phyloP scores from a whole-genome alignment of 805 yeast genomes.

The Saccharomycopsis sp. region DNA sequence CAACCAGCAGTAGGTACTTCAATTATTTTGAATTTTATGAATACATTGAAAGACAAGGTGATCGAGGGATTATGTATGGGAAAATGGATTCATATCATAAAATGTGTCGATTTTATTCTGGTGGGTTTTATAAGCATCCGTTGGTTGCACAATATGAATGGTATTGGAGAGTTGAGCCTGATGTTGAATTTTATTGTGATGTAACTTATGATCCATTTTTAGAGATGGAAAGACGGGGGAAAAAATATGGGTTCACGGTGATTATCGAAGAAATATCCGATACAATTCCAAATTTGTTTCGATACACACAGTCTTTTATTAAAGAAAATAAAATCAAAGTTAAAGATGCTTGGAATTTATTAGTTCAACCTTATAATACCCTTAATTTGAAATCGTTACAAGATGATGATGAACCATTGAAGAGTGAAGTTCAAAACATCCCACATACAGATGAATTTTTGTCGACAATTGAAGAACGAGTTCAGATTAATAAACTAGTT shows the following conservation, averaged over 20 bases:
- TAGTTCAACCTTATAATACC: constrained; percentile 38
- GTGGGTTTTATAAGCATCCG: constrained; percentile 74
- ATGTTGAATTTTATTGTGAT: constrained; percentile 85
- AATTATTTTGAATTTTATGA: constrained; percentile 37
- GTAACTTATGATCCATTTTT: constrained; percentile 84
- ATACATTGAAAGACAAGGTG: constrained; percentile 68
- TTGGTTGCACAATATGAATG: constrained; percentile 66
- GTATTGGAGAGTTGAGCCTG: constrained; percentile 97
- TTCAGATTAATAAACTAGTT: constrained; percentile 24
- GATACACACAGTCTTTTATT: constrained; percentile 62
- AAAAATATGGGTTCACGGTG: constrained; percentile 81
- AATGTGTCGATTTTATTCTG: constrained; percentile 93
- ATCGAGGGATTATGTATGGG: constrained; percentile 79
- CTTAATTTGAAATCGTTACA: constrained; percentile 27
- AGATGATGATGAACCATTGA: constrained; percentile 29
- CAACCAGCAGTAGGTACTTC: constrained; percentile 18
- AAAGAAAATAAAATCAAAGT: constrained; percentile 40
- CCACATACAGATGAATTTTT: constrained; percentile 26
- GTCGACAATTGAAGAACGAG: constrained; percentile 24
- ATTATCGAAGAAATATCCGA: constrained; percentile 69
- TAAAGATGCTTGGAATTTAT: constrained; percentile 65
- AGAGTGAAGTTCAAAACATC: constrained; percentile 19
- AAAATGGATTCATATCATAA: constrained; percentile 76
- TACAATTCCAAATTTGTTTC: constrained; percentile 76
- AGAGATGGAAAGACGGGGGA: constrained; percentile 63